phyloP scores from a whole-genome alignment of 164 flowering plant genomes.

The Chloranthus sessilifolius region DNA sequence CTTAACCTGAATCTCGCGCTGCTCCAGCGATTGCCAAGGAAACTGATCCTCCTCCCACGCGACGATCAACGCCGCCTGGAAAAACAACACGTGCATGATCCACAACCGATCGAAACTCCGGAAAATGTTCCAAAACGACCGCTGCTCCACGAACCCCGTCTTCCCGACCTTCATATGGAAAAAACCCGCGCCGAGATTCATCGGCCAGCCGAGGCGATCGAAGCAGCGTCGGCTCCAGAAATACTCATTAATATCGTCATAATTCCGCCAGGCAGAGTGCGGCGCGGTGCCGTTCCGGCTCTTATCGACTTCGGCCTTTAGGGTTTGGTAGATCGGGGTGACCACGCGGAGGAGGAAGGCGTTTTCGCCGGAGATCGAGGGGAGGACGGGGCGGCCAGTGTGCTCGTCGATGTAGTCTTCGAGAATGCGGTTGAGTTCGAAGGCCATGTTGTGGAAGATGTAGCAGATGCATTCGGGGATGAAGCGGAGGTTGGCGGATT shows the following conservation, averaged over 20 bases:
- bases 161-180: conserved; percentile 60
- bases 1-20: conserved; percentile 61
- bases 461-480: conserved; percentile 81
- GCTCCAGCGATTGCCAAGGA: conserved; percentile 66
- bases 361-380: conserved; percentile 11
- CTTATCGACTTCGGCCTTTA: conserved; percentile 45
- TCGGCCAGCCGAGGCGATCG: conserved; percentile 68
- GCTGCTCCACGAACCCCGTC: conserved; percentile 91
- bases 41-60: conserved; percentile 46
- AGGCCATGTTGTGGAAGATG: conserved; percentile 75
- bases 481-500: conserved; percentile 77
- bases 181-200: conserved; percentile 42
- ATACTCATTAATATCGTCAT: conserved; percentile 91
- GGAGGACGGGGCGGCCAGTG: conserved; percentile 24
- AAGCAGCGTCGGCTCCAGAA: conserved; percentile 85
- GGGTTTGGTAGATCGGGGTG: conserved; percentile 8
- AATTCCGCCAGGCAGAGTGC: conserved; percentile 93
- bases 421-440: conserved; percentile 60
- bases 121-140: conserved; percentile 89
- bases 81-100: conserved; percentile 64
- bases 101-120: conserved; percentile 89
- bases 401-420: conserved; percentile 59
- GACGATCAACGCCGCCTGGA: conserved; percentile 74
- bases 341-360: conserved; percentile 13
- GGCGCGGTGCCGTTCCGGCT: conserved; percentile 80